Conservation (phyloP, 345 rosid genomes). For the Syzygium oleosum region DNA sequence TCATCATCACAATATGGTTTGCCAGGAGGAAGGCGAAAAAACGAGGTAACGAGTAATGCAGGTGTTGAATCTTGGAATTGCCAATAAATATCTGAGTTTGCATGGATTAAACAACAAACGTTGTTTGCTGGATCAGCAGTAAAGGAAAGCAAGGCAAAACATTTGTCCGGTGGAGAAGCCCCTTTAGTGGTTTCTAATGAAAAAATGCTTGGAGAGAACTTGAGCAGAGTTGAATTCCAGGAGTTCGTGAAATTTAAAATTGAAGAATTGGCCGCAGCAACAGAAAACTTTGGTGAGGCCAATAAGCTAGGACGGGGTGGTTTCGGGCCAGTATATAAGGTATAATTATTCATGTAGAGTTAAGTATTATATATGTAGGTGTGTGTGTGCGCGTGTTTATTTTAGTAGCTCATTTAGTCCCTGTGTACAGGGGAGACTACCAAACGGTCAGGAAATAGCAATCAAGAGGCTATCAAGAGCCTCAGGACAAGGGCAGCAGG, state of each 20-base stretch:
- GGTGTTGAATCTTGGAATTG: neutral
- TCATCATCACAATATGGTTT: neutral
- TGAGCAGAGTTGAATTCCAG: constrained; percentile 1
- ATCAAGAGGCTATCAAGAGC: constrained; percentile 23
- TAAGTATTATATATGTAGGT: neutral
- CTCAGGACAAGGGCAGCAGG: constrained; percentile 2
- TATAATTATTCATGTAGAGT: constrained; percentile 19
- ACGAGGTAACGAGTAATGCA: neutral
- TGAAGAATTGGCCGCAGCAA: constrained; percentile 25
- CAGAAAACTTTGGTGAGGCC: constrained; percentile 10
- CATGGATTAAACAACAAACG: neutral
- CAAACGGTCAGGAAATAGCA: constrained; percentile 21
- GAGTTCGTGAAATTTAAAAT: constrained; percentile 19
- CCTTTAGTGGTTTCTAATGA: neutral
- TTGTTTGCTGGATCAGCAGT: neutral
- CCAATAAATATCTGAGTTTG: neutral
- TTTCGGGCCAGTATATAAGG: constrained; percentile 18
- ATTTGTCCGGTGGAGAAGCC: neutral
- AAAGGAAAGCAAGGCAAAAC: neutral
- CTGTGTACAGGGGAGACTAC: constrained; percentile 8
- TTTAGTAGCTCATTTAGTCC: neutral
- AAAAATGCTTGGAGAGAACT: neutral
- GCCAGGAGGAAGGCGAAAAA: neutral
- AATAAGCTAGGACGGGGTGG: constrained; percentile 20
- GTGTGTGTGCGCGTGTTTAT: neutral